A percentile compares a stretch with the other conserved stretches of the same genome.
Conservation (phyloP, 2,329 filamentous ascomycete species). For the Byssothecium circinans region DNA sequence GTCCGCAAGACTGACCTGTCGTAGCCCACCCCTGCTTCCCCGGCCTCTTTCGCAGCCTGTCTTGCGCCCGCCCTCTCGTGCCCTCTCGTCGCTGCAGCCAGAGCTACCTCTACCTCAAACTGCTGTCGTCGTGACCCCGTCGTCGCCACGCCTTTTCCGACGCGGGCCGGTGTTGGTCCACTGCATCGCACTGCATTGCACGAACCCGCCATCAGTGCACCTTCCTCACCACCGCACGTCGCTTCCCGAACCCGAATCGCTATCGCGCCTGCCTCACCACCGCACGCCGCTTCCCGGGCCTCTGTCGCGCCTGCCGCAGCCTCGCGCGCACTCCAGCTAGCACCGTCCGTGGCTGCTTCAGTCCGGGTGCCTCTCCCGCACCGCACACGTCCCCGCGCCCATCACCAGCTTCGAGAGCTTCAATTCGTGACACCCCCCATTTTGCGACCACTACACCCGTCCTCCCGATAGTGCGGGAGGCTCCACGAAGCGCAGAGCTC, state of each 20-base stretch:
- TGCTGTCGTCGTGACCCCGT: neutral
- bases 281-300: no score
- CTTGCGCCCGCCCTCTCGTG: no score
- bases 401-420: constrained; percentile 5
- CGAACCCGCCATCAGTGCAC: neutral
- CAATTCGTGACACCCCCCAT: constrained; percentile 17
- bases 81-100: no score
- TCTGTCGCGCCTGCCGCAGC: neutral
- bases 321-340: neutral
- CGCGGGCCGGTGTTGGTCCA: no score
- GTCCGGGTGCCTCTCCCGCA: neutral
- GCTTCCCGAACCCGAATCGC: neutral
- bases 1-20: no score
- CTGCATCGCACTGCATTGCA: neutral
- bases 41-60: no score
- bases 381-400: constrained; percentile 5
- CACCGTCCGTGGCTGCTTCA: neutral
- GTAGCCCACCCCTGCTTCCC: no score
- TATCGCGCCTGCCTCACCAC: neutral
- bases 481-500: constrained; percentile 29
- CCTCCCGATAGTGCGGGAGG: constrained; percentile 35
- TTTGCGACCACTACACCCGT: constrained; percentile 21
- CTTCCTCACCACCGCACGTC: neutral
- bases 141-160: no score
- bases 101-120: neutral